These are phyloP conservation scores for Plasmodium inui DNA, from an alignment of 169 alveolate species.

Conservation along the genomic window DNA sequence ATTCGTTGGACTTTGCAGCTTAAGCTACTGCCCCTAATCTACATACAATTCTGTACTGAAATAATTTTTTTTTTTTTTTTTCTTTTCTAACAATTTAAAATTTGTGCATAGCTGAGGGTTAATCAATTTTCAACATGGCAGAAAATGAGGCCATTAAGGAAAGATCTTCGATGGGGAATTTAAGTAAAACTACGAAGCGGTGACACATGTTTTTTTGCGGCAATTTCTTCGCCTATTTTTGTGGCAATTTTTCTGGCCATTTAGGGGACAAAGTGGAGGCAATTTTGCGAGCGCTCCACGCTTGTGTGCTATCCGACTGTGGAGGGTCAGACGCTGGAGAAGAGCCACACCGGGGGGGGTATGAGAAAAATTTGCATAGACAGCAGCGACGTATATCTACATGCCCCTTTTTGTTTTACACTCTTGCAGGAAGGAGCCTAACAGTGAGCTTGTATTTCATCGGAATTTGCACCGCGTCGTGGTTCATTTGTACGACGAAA, in stretches of 20 bases:
- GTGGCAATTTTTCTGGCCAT: conserved; percentile 4
- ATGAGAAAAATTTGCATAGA: not conserved
- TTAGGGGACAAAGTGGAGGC: not conserved
- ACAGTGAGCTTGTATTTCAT: conserved; percentile 58
- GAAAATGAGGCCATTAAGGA: conserved; percentile 26
- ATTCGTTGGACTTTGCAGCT: not conserved
- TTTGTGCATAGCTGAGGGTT: not conserved
- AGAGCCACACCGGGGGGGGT: not conserved
- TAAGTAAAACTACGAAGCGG: conserved; percentile 14
- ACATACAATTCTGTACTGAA: not conserved
- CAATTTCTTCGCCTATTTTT: no score
- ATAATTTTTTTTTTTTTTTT: not conserved
- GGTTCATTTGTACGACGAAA: conserved; percentile 53
- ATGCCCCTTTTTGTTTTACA: not conserved
- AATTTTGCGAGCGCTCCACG: not conserved
- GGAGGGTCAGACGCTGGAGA: not conserved
- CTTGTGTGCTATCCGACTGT: not conserved
- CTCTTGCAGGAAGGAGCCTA: conserved; percentile 58
- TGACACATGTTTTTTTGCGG: no score
- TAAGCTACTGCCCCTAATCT: not conserved
- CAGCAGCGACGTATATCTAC: not conserved
- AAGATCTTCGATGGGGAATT: conserved; percentile 18
- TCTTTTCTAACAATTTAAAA: not conserved
- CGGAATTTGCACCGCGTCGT: conserved; percentile 49
- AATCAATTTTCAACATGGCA: conserved; percentile 22